Conservation (phyloP, 2,329 filamentous ascomycete species). For the Aspergillus pseudoglaucus region DNA sequence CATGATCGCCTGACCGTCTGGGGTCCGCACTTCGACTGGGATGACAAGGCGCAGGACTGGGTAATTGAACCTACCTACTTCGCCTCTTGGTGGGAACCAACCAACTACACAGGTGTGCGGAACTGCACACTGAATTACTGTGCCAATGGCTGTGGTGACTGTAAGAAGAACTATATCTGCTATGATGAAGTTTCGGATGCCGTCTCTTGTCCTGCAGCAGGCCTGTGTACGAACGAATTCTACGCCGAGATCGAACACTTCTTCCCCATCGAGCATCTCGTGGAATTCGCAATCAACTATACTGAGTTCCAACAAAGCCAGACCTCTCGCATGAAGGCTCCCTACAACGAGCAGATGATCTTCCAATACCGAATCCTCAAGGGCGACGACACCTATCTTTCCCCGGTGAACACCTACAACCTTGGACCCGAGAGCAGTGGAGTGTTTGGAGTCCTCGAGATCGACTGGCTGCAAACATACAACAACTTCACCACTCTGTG, state of each 20-base stretch:
- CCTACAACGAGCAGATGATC: constrained; percentile 13
- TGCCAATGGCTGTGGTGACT: constrained; percentile 16
- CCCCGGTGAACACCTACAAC: constrained; percentile 15
- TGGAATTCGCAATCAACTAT: constrained; percentile 10
- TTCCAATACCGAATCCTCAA: constrained; percentile 9
- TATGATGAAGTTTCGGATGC: constrained; percentile 14
- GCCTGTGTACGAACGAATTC: constrained; percentile 12
- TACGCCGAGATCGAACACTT: constrained; percentile 17
- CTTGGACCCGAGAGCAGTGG: constrained; percentile 9
- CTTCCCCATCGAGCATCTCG: constrained; percentile 12
- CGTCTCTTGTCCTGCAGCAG: constrained; percentile 9
- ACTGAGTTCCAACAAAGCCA: constrained; percentile 8
- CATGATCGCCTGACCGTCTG: constrained; percentile 12
- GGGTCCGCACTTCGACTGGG: constrained; percentile 15
- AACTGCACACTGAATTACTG: constrained; percentile 17
- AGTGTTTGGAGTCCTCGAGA: constrained; percentile 12
- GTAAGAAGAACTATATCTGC: constrained; percentile 14
- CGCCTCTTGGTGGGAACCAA: constrained; percentile 11
- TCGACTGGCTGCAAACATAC: constrained; percentile 11
- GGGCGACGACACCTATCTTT: constrained; percentile 14
- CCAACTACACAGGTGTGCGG: constrained; percentile 10
- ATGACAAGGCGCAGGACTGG: constrained; percentile 6
- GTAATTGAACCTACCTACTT: constrained; percentile 8
- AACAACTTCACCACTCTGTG: constrained; percentile 13
- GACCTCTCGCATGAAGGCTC: constrained; percentile 9